Percentiles rank a stretch among this genome's conserved stretches.
These are phyloP conservation scores for Protea cynaroides DNA, from an alignment of 164 flowering plant species.

Conservation along the genomic window DNA sequence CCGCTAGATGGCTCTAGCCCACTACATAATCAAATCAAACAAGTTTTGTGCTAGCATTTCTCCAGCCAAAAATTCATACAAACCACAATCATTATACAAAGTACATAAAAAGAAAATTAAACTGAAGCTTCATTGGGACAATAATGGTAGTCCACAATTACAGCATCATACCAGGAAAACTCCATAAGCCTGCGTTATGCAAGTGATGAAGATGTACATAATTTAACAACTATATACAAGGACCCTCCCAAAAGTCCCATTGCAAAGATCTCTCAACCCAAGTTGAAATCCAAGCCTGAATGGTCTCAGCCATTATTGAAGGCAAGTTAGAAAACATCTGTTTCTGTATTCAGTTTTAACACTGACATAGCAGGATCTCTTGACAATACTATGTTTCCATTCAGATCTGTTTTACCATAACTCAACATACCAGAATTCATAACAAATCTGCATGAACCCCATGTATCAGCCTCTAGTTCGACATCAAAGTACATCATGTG, in stretches of 20 bases:
- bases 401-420: constrained; percentile 27
- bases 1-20: too few species aligned
- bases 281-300: neutral
- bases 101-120: too few species aligned
- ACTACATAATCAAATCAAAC: too few species aligned
- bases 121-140: too few species aligned
- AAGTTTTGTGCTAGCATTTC: too few species aligned
- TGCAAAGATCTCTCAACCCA: neutral
- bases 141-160: too few species aligned
- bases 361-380: constrained; percentile 33
- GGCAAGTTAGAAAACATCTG: neutral
- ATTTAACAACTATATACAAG: neutral
- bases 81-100: too few species aligned
- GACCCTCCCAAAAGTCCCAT: neutral
- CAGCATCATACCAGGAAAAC: too few species aligned
- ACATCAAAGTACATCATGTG: constrained; percentile 72
- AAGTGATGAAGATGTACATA: neutral
- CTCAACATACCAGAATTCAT: constrained; percentile 27
- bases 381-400: constrained; percentile 57
- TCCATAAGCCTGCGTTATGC: neutral
- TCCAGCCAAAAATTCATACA: too few species aligned
- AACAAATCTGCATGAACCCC: constrained; percentile 65
- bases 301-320: neutral
- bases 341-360: constrained; percentile 20
- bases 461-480: constrained; percentile 40